A percentile compares a stretch with the other conserved stretches of the same genome.
Evolutionary conservation across 495 filamentous ascomycete species (phyloP).

Genomic region (Xylaria curta): DNA sequence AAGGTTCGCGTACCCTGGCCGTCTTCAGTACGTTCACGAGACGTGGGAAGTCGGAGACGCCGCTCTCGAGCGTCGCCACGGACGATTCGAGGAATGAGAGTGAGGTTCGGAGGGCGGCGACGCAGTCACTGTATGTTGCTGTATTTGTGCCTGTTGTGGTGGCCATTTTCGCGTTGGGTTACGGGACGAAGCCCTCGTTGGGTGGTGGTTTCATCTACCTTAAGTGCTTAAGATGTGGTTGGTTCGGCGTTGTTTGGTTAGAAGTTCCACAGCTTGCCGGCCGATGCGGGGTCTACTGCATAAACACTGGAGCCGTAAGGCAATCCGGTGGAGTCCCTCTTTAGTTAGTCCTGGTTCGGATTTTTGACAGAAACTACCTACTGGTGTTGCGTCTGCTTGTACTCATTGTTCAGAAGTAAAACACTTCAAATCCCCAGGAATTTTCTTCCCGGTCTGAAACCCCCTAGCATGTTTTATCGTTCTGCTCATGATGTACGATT

Average conservation of each 20-base stretch:
- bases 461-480: too few species aligned
- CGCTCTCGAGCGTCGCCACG: conserved; percentile 50
- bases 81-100: conserved; percentile 60
- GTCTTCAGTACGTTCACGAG: conserved; percentile 54
- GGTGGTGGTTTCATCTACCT: too few species aligned
- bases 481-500: background rate
- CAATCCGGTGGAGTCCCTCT: too few species aligned
- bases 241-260: background rate
- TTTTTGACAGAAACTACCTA: too few species aligned
- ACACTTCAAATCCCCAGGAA: too few species aligned
- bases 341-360: too few species aligned
- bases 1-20: conserved; percentile 46
- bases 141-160: conserved; percentile 11
- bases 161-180: background rate
- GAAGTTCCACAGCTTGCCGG: background rate
- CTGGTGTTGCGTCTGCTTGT: too few species aligned
- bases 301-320: too few species aligned
- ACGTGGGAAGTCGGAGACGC: conserved; percentile 55
- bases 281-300: background rate
- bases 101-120: conserved; percentile 54
- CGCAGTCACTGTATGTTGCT: conserved; percentile 54
- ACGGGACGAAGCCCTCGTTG: background rate
- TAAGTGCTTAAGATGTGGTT: background rate
- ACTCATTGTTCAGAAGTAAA: too few species aligned
- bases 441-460: background rate